These are phyloP conservation scores for Avena eriantha DNA, from an alignment of 176 grass and related monocot genomes.

Conservation along the genomic window DNA sequence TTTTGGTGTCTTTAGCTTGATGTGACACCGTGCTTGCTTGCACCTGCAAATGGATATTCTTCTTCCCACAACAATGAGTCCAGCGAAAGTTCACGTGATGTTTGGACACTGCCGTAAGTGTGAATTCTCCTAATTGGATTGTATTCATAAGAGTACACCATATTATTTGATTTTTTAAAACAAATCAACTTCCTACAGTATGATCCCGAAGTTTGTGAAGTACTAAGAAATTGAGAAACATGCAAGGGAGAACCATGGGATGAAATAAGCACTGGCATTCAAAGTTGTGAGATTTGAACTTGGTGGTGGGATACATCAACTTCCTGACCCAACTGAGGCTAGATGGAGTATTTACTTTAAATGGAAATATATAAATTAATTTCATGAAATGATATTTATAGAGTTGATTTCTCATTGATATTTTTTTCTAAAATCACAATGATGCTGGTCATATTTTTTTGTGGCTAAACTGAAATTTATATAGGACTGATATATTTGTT, in stretches of 20 bases:
- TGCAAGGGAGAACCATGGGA: neutral
- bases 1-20: slow-evolving; percentile 76
- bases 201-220: neutral
- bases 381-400: neutral
- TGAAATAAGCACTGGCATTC: neutral
- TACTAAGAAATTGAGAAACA: neutral
- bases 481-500: neutral
- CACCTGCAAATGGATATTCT: slow-evolving; percentile 65
- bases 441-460: neutral
- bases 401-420: neutral
- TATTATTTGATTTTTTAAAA: slow-evolving; percentile 18
- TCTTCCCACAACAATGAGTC: slow-evolving; percentile 47
- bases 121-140: slow-evolving; percentile 30
- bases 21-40: slow-evolving; percentile 87
- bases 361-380: neutral
- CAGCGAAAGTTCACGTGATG: slow-evolving; percentile 48
- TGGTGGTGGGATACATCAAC: neutral
- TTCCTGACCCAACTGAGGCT: neutral
- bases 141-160: neutral
- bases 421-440: neutral
- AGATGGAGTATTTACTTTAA: neutral
- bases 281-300: neutral
- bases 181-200: neutral
- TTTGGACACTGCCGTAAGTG: slow-evolving; percentile 94
- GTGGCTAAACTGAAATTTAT: neutral